Evolutionary conservation across 2,329 filamentous ascomycete species (phyloP).

Genomic region (Colletotrichum sp.): DNA sequence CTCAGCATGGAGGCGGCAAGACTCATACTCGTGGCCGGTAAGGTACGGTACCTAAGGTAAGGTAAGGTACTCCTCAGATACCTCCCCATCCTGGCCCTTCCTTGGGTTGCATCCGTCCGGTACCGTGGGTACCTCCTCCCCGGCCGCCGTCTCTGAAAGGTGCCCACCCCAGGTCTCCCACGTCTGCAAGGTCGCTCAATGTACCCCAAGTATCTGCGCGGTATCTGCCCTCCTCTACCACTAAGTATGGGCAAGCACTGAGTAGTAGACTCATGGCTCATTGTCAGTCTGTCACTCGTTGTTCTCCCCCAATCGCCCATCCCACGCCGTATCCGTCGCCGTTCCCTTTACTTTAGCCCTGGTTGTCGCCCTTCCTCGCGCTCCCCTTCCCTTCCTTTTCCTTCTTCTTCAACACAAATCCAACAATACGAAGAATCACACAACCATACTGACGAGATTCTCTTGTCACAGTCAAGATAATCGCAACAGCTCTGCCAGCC

Average conservation of each 20-base stretch:
- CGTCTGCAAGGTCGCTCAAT: not conserved
- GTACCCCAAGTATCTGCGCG: slow-evolving; percentile 11
- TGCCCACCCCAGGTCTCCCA: slow-evolving; percentile 4
- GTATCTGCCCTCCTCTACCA: not conserved
- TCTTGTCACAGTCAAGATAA: slow-evolving; percentile 65
- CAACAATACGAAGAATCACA: slow-evolving; percentile 48
- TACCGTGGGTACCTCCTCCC: slow-evolving; percentile 11
- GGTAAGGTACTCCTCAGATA: not conserved
- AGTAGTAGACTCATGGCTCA: not conserved
- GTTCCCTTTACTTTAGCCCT: slow-evolving; percentile 29
- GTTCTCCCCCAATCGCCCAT: slow-evolving; percentile 11
- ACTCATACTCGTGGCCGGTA: not conserved
- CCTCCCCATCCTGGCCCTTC: not conserved
- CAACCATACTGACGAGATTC: slow-evolving; percentile 57
- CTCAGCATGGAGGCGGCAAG: not conserved
- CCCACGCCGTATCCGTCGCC: slow-evolving; percentile 24
- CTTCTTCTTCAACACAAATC: slow-evolving; percentile 51
- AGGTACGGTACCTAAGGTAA: not conserved
- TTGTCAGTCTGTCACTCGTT: slow-evolving; percentile 10
- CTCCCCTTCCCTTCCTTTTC: slow-evolving; percentile 39
- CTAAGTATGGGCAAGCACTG: not conserved
- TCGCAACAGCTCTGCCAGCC: slow-evolving; percentile 59
- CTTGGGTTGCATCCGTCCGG: slow-evolving; percentile 20
- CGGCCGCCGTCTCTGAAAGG: not conserved
- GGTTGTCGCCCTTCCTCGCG: slow-evolving; percentile 24